Conservation (phyloP, 2,329 filamentous ascomycete species). For the Hypoxylon sp. region DNA sequence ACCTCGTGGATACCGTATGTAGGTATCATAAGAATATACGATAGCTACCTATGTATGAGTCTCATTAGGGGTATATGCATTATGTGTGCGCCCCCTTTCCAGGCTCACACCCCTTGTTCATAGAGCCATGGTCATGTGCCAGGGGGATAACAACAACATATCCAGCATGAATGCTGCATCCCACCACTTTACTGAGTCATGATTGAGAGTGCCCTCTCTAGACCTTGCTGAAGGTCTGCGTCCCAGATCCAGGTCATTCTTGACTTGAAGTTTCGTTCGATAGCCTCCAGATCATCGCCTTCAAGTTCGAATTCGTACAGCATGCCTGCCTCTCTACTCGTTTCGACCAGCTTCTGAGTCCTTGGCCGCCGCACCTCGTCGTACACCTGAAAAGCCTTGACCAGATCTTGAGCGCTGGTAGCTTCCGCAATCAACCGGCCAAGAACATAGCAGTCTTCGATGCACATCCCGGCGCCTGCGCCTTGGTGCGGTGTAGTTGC, state of each 20-base stretch:
- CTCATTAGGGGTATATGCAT: no score
- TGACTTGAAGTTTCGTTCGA: constrained; percentile 47
- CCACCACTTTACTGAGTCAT: constrained; percentile 32
- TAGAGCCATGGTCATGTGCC: not conserved
- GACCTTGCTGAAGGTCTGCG: constrained; percentile 45
- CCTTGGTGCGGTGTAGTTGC: constrained; percentile 68
- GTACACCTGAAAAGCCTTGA: constrained; percentile 59
- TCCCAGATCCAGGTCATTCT: constrained; percentile 50
- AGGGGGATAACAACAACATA: not conserved
- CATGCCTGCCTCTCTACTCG: constrained; percentile 54
- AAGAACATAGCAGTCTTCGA: constrained; percentile 56
- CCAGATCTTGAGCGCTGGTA: constrained; percentile 44
- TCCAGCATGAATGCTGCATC: not conserved
- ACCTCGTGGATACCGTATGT: no score
- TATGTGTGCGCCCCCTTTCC: no score
- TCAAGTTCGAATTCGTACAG: constrained; percentile 55
- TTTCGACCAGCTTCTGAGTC: constrained; percentile 58
- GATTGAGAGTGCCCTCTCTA: constrained; percentile 49
- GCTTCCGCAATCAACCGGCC: constrained; percentile 56
- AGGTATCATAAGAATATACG: no score
- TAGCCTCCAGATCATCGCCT: constrained; percentile 47
- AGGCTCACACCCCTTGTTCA: no score
- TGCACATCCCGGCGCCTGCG: constrained; percentile 64
- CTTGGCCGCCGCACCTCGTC: constrained; percentile 58
- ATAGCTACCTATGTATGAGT: no score